phyloP scores from a whole-genome alignment of 257 asterid species.

The Sherardia arvensis region DNA sequence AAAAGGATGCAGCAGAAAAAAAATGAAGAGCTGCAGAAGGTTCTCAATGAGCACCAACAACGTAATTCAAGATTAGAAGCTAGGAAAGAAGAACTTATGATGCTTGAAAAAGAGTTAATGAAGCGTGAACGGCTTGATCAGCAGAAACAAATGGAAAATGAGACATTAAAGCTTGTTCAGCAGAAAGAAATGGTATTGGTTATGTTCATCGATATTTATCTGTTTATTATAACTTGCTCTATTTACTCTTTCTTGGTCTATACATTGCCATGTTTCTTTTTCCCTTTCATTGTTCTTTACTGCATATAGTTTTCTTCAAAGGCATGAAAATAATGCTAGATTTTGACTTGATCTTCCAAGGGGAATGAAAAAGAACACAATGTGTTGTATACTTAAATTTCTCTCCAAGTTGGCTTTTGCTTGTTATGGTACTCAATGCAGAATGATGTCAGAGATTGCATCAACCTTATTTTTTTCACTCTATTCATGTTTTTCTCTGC shows the following conservation, averaged over 20 bases:
- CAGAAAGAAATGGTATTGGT: slow-evolving; percentile 51
- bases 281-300: too few species aligned
- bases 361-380: not conserved
- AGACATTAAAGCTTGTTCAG: slow-evolving; percentile 43
- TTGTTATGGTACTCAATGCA: not conserved
- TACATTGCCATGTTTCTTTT: too few species aligned
- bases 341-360: too few species aligned
- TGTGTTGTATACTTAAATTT: not conserved
- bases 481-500: not conserved
- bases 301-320: too few species aligned
- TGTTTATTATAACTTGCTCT: not conserved
- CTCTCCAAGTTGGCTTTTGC: not conserved
- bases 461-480: not conserved
- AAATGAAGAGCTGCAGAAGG: slow-evolving; percentile 33
- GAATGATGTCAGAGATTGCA: too few species aligned
- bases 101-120: slow-evolving; percentile 42
- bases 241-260: not conserved
- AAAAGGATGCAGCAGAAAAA: slow-evolving; percentile 49
- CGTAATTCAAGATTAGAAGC: slow-evolving; percentile 44
- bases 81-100: slow-evolving; percentile 38
- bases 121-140: slow-evolving; percentile 42
- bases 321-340: not conserved
- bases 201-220: not conserved
- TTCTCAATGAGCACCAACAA: slow-evolving; percentile 43
- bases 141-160: slow-evolving; percentile 52